Evolutionary conservation across 371 early-diverging fungal species (phyloP), one percentile per base, ranked within the genome.

Genomic region (Capniomyces stellatus): DNA sequence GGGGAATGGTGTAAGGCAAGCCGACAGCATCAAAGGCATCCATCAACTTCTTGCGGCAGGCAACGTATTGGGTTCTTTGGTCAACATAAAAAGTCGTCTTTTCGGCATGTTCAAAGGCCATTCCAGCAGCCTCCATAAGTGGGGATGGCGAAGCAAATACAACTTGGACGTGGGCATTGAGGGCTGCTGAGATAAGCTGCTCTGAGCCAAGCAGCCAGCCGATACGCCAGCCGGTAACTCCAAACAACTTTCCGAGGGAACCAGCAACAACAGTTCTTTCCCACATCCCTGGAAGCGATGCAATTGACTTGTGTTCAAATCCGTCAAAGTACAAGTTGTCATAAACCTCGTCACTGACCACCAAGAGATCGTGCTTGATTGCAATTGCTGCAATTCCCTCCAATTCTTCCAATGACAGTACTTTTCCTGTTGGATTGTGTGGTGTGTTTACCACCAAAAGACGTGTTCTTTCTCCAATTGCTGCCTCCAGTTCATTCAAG

Each of bases 181-280:
- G 76, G 0, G 82, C 75, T 13, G 85, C 72, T 29, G 82, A 72
- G 51, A 87, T 74, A 41, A 93, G 58, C 21, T 76, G 70, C 23
- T 74, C 76, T 25, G 89, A 85, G 6, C 87, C 94, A 47, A 92
- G 76, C 41, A 83, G 64, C 94, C 94, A 95, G 43, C 96, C 96
- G 22, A 95, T 76, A 57, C 93, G 87, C 96, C 96, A 95, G 21
- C 96, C 96, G 1, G 96, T 95, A 4, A 89, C 86, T 22, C 92
- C 89, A 70, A 92, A 90, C 54, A 84, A 81, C 65, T 95, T 95
- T 49, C 96, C 96, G 29, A 79, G 86, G 24, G 86, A 84, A n/a
- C 93, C 92, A 8, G 92, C 81, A 0, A 93, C 89, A 35, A 95
- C 75, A 0, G 96, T 94, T 43, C 93, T 80, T 55, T 91, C 80